Percentiles rank a stretch among this genome's conserved stretches.
Conservation (phyloP, 2,329 filamentous ascomycete genomes). For the Niveomyces coronatus region DNA sequence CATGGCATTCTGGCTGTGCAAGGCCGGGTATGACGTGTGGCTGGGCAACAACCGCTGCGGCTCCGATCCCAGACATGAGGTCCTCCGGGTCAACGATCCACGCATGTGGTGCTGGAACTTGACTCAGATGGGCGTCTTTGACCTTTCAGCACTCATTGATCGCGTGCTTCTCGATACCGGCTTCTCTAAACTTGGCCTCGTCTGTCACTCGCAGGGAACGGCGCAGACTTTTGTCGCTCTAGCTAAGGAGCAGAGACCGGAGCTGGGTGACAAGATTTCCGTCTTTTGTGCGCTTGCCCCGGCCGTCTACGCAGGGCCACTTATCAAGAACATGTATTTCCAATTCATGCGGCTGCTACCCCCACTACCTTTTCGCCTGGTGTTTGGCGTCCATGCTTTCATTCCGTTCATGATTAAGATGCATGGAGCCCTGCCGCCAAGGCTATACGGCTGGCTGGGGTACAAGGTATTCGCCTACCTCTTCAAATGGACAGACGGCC, state of each 20-base stretch:
- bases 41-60: constrained; percentile 89
- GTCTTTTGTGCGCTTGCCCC: constrained; percentile 89
- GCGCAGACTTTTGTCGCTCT: constrained; percentile 81
- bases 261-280: constrained; percentile 69
- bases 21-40: constrained; percentile 91
- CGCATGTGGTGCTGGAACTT: constrained; percentile 98
- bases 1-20: constrained; percentile 84
- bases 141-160: constrained; percentile 71
- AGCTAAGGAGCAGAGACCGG: constrained; percentile 80
- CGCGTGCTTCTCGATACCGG: constrained; percentile 74
- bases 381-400: constrained; percentile 89
- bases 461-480: constrained; percentile 86
- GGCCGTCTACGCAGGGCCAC: constrained; percentile 76
- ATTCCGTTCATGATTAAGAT: constrained; percentile 90
- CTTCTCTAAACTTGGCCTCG: constrained; percentile 70
- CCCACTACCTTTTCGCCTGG: constrained; percentile 61
- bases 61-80: constrained; percentile 64
- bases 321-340: constrained; percentile 82
- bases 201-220: constrained; percentile 86
- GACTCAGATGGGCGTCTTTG: constrained; percentile 82
- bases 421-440: constrained; percentile 54
- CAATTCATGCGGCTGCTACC: constrained; percentile 81
- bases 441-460: constrained; percentile 68
- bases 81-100: constrained; percentile 64
- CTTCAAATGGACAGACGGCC: constrained; percentile 74